Evolutionary conservation across 2,329 filamentous ascomycete species (phyloP), one percentile per base, ranked within the genome.

Genomic region (Diaporthe batatas): DNA sequence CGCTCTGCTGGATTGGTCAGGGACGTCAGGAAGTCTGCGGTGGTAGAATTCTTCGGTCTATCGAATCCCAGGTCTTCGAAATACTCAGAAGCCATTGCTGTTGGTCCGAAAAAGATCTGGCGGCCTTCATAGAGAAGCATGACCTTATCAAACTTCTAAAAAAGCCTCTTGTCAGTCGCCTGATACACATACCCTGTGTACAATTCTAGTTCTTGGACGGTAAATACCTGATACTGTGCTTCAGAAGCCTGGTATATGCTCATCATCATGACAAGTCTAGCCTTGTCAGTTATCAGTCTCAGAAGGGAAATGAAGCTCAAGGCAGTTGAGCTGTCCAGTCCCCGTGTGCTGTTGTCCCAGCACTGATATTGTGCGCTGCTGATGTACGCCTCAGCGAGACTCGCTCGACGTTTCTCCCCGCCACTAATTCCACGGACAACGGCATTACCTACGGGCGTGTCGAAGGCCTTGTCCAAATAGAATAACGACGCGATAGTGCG

Each of bases 11-110:
- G 88, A 77, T 93, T 91, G 0, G 91, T 93, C 55, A 92, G 86
- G 0, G 89, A 90, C 10, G 92, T 94, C 36, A 94, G 81, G 81
- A 94, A 94, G 79, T 94, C 92, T 1, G 91, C 88, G 0, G 91
- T 93, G 0, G 92, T 94, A 75, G 90, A 81, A 12, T 12, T 10
- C 2, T 5, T 84, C 78, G 83, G 82, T 25, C 80, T 91, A n/a
- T 86, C 82, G 76, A 91, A 93, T 0, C 91, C 91, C 74, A 92
- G 83, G 12, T 85, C 80, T 72, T 89, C 82, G 76, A 93, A 93
- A 79, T 89, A 93, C 16, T 82, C 78, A 75, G 86, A 90, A 1
- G 91, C 91, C 7, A 7, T 2, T 5, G 18, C 29, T 0, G 58
- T 12, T 3, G 53, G 59, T 1, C 70, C 62, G 32, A 51, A 72